Evolutionary conservation across 768 basidiomycete species (phyloP), one percentile per base, ranked within the genome.

Genomic region (Psilocybe subaeruginosa): DNA sequence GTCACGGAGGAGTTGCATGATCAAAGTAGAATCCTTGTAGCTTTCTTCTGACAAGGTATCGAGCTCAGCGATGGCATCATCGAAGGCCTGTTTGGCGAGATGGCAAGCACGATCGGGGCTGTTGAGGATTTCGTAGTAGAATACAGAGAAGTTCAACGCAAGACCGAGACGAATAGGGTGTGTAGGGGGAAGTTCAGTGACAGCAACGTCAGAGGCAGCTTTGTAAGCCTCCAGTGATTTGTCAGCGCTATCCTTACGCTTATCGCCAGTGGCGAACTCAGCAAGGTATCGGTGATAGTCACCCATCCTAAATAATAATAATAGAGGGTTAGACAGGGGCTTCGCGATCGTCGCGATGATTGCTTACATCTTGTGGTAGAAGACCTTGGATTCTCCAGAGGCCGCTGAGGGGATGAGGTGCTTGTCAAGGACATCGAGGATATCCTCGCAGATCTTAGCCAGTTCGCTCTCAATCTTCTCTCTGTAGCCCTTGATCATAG

Each of bases 51-150:
- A 95, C 58, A 99, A 88, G 23, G 96, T 98, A 83, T 99, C 96
- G 72, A 98, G 93, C 81, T 99, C 96, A 68, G 96, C 95, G 74
- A 99, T 98, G 49, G 97, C 97, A 76, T 98, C 96, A 66, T 98
- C 96, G 77, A 99, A 99, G 7, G 97, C 96, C 78, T 97, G 95
- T 83, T 99, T 99, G 76, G 96, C 96, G 68, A 98, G 91, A 74
- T 96, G 93, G 83, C 96, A 97, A 54, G 97, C 97, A 77, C 95
- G 93, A 79, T 97, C 96, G 68, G 97, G 95, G 78, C 91, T 92
- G 88, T 97, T 97, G 77, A 97, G 89, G 76, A 98, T 97, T 80
- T 98, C 96, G 82, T 97, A 97, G 87, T 98, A 98, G 86, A 99
- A 98, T 53, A 99, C 96, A 56, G 95, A 97, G 88, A 98, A 98